These are phyloP conservation scores for Eimeria zaria DNA, from an alignment of 169 alveolate genomes.

Conservation along the genomic window DNA sequence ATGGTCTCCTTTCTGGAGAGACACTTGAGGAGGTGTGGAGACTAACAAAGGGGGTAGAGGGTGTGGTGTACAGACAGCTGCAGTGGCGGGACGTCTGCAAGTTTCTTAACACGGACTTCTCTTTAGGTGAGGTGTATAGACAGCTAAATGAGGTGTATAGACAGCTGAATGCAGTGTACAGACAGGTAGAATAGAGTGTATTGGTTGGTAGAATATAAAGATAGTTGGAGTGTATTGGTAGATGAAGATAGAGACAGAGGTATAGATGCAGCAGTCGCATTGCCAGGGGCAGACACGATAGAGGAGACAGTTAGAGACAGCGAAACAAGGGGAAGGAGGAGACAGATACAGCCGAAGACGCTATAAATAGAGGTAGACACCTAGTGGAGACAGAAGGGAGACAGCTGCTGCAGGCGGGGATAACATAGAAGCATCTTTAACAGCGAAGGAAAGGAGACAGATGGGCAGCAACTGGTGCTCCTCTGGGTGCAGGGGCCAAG, in stretches of 20 bases:
- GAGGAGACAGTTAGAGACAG: background rate
- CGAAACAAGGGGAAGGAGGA: background rate
- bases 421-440: background rate
- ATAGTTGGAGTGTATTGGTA: background rate
- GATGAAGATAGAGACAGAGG: background rate
- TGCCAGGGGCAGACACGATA: too few species aligned
- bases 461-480: background rate
- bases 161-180: too few species aligned
- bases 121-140: background rate
- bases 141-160: background rate
- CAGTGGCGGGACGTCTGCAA: conserved; percentile 14
- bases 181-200: too few species aligned
- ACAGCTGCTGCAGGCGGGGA: background rate
- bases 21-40: conserved; percentile 30
- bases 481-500: too few species aligned
- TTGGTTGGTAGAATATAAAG: too few species aligned
- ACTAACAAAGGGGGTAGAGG: conserved; percentile 9
- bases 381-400: too few species aligned
- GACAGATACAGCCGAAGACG: background rate
- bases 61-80: background rate
- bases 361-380: too few species aligned
- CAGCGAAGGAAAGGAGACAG: background rate
- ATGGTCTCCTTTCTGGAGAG: background rate
- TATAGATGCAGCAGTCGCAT: too few species aligned
- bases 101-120: conserved; percentile 1